Percentiles rank a stretch among this genome's conserved stretches.
Conservation (phyloP, 2,329 filamentous ascomycete species). For the Pseudonectria foliicola region DNA sequence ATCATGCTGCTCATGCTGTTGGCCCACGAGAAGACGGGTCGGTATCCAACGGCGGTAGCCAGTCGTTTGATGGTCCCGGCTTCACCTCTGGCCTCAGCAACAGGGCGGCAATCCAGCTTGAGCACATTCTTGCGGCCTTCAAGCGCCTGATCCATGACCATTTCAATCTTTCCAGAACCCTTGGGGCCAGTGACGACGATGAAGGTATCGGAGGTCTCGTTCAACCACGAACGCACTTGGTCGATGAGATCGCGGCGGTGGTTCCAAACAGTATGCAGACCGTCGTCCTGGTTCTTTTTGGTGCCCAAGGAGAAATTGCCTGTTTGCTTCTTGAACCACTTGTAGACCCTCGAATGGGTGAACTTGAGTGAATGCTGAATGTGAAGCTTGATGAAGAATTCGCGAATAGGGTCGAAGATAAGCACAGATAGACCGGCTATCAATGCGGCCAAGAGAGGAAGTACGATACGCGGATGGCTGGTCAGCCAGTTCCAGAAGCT, state of each 20-base stretch:
- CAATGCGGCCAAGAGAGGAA: slow-evolving; percentile 74
- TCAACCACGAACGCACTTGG: slow-evolving; percentile 75
- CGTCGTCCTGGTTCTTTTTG: slow-evolving; percentile 55
- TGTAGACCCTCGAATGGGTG: slow-evolving; percentile 64
- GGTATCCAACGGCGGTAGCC: slow-evolving; percentile 78
- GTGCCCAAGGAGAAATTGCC: slow-evolving; percentile 58
- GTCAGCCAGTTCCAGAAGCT: slow-evolving; percentile 84
- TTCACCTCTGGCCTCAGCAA: slow-evolving; percentile 86
- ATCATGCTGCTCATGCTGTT: slow-evolving; percentile 90
- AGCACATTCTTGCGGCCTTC: slow-evolving; percentile 70
- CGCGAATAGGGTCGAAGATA: slow-evolving; percentile 89
- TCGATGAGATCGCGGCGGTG: slow-evolving; percentile 77
- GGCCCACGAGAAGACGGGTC: slow-evolving; percentile 92
- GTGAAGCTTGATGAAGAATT: slow-evolving; percentile 85
- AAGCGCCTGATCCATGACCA: slow-evolving; percentile 79
- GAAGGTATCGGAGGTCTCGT: slow-evolving; percentile 85
- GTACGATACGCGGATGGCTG: slow-evolving; percentile 78
- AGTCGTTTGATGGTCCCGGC: slow-evolving; percentile 75
- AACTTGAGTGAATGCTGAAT: slow-evolving; percentile 72
- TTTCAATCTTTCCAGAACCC: slow-evolving; percentile 83
- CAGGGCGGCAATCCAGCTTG: slow-evolving; percentile 85
- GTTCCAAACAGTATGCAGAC: slow-evolving; percentile 77
- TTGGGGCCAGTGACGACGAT: slow-evolving; percentile 89
- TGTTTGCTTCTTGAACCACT: slow-evolving; percentile 63
- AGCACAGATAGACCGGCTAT: slow-evolving; percentile 77